A percentile compares a stretch with the other conserved stretches of the same genome.
Evolutionary conservation across 2,329 filamentous ascomycete species (phyloP).

Genomic region (Ophiocordyceps camponoti-saundersi): DNA sequence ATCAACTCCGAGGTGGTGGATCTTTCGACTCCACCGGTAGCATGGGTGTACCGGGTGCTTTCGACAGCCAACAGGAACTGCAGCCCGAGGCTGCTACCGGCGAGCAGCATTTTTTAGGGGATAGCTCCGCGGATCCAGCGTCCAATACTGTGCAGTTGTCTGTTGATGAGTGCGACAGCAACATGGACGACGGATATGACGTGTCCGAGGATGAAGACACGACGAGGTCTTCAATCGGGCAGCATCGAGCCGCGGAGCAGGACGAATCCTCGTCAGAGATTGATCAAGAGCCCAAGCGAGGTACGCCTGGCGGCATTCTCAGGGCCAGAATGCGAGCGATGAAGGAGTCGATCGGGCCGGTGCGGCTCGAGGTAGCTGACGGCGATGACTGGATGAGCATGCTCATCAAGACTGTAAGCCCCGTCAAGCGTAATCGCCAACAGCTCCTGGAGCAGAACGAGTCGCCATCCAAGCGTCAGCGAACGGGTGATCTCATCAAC

Average conservation of each 20-base stretch:
- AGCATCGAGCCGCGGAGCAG: constrained; percentile 63
- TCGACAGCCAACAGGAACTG: constrained; percentile 43
- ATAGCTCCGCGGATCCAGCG: constrained; percentile 71
- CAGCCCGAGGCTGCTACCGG: constrained; percentile 37
- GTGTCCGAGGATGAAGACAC: constrained; percentile 53
- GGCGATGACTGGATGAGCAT: constrained; percentile 89
- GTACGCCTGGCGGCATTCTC: constrained; percentile 42
- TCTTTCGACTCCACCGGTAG: constrained; percentile 38
- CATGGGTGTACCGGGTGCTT: constrained; percentile 57
- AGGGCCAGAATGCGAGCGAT: constrained; percentile 46
- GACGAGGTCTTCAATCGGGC: constrained; percentile 61
- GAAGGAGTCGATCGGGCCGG: constrained; percentile 40
- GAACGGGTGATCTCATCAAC: constrained; percentile 9
- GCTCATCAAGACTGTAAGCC: constrained; percentile 83
- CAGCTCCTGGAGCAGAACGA: constrained; percentile 45
- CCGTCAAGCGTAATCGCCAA: constrained; percentile 78
- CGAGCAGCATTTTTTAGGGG: constrained; percentile 77
- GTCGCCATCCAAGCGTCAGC: constrained; percentile 21
- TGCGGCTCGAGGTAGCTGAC: constrained; percentile 42
- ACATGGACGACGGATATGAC: constrained; percentile 63
- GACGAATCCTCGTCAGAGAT: constrained; percentile 38
- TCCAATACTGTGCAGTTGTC: constrained; percentile 41
- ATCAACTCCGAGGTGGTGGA: constrained; percentile 30
- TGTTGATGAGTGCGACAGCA: constrained; percentile 33
- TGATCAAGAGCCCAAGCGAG: constrained; percentile 25